phyloP scores from a whole-genome alignment of 176 grass and related monocot species.

The Rhynchospora pubera region DNA sequence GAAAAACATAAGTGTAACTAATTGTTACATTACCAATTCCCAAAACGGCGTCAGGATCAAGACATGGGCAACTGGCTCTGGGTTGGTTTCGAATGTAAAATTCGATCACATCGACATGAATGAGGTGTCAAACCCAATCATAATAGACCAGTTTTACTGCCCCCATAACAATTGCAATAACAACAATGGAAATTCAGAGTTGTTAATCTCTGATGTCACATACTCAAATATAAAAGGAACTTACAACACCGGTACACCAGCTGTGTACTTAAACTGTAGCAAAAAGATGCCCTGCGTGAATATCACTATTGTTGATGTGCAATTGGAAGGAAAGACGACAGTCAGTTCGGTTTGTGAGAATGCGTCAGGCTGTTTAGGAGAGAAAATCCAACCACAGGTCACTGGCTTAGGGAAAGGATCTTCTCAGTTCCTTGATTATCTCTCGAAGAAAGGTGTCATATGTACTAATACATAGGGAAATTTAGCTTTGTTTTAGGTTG shows the following conservation, averaged over 20 bases:
- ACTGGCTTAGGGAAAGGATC: constrained; percentile 11
- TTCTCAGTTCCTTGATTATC: neutral
- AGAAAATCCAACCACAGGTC: constrained; percentile 10
- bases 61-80: constrained; percentile 34
- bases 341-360: constrained; percentile 11
- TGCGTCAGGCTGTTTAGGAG: constrained; percentile 9
- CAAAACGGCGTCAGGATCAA: constrained; percentile 38
- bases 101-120: constrained; percentile 28
- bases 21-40: constrained; percentile 8
- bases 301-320: constrained; percentile 26
- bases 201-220: constrained; percentile 22
- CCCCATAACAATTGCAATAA: neutral
- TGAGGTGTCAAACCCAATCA: constrained; percentile 28
- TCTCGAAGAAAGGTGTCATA: neutral
- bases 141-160: constrained; percentile 40
- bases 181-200: constrained; percentile 9
- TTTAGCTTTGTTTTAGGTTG: neutral
- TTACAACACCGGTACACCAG: constrained; percentile 14
- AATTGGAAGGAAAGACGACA: neutral
- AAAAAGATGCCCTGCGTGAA: constrained; percentile 24
- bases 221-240: constrained; percentile 26
- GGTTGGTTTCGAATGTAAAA: constrained; percentile 20
- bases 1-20: constrained; percentile 25
- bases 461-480: neutral
- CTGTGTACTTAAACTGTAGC: constrained; percentile 30